phyloP scores from a whole-genome alignment of 441 rosid species.

The Corymbia calophylla region DNA sequence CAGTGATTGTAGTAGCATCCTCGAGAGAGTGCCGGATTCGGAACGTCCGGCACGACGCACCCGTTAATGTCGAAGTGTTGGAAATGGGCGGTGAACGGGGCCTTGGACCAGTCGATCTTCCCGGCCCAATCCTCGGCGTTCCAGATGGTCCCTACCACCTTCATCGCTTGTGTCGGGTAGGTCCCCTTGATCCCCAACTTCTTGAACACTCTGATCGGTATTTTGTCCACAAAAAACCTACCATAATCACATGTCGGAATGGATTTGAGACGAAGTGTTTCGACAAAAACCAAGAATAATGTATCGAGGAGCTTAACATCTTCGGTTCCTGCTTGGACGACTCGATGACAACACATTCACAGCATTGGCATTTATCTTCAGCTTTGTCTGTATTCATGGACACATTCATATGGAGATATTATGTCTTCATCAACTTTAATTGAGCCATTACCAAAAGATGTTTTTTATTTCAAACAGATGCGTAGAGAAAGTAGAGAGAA shows the following conservation, averaged over 20 bases:
- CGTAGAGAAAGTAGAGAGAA: not conserved
- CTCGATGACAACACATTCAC: not conserved
- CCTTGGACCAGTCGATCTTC: conserved; percentile 11
- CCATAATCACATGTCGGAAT: not conserved
- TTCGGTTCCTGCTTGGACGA: not conserved
- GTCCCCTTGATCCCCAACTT: not conserved
- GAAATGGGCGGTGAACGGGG: conserved; percentile 26
- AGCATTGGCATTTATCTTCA: not conserved
- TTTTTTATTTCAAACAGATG: not conserved
- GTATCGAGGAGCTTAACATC: not conserved
- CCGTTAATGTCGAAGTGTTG: conserved; percentile 21
- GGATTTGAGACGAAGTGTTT: too few relatives aligned
- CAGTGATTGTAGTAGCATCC: conserved; percentile 7
- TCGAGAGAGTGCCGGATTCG: not conserved
- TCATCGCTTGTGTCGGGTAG: conserved; percentile 28
- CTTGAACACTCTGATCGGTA: conserved; percentile 24
- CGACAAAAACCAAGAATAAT: not conserved
- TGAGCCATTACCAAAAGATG: not conserved
- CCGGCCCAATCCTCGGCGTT: conserved; percentile 2
- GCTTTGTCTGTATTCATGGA: not conserved
- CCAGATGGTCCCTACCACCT: conserved; percentile 17
- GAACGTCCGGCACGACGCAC: not conserved
- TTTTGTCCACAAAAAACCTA: conserved; percentile 26
- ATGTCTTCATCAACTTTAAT: not conserved
- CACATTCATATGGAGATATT: not conserved